phyloP scores from a whole-genome alignment of 2,329 filamentous ascomycete genomes.

The Botrytis paeoniae region DNA sequence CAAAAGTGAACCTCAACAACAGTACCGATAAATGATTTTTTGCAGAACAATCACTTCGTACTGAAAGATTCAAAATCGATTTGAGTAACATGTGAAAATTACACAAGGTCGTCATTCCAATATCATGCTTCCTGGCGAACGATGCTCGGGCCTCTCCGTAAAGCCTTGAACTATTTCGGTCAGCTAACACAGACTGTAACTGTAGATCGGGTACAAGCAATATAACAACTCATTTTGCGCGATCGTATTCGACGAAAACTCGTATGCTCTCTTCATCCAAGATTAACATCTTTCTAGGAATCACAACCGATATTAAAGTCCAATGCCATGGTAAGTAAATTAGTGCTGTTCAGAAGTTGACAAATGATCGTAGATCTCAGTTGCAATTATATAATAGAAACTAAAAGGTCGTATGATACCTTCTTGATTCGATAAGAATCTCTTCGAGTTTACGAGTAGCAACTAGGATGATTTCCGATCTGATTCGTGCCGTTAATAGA shows the following conservation, averaged over 20 bases:
- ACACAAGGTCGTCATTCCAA: not conserved
- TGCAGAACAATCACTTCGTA: not conserved
- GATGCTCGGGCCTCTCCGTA: not conserved
- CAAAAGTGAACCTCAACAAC: not conserved
- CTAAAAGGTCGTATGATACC: conserved; percentile 1
- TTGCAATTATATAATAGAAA: conserved; percentile 13
- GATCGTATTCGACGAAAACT: not conserved
- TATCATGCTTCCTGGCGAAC: not conserved
- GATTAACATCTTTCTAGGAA: not conserved
- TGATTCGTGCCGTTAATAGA: not conserved
- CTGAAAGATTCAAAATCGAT: not conserved
- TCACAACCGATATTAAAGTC: not conserved
- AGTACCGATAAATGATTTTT: not conserved
- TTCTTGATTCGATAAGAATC: not conserved
- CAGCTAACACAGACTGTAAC: not conserved
- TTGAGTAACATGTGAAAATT: not conserved
- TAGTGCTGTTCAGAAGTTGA: not conserved
- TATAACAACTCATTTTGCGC: not conserved
- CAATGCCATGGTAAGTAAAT: not conserved
- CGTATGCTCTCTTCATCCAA: conserved; percentile 3
- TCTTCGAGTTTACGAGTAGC: not conserved
- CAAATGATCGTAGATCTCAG: not conserved
- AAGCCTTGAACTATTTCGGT: not conserved
- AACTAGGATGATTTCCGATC: not conserved
- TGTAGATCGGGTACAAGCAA: not conserved